Evolutionary conservation across 2,329 filamentous ascomycete species (phyloP).

Genomic region (Dactylonectria macrodidyma): DNA sequence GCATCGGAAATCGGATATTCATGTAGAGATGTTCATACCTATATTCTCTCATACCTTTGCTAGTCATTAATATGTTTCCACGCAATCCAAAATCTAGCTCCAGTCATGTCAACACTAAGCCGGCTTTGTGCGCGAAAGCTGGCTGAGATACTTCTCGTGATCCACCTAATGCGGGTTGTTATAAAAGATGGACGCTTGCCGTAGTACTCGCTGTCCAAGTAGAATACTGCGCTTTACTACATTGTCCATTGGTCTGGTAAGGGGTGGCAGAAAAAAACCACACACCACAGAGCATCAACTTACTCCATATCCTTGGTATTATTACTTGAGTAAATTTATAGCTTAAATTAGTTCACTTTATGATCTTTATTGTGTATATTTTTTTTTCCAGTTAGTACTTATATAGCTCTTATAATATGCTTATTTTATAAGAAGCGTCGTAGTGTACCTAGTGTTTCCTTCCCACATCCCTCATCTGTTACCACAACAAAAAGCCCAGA

Average conservation of each 20-base stretch:
- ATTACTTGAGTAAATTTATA: too few species aligned
- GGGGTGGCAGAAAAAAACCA: too few species aligned
- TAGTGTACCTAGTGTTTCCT: too few species aligned
- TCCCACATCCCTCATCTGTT: slow-evolving; percentile 1
- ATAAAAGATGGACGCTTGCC: background rate
- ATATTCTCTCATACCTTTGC: background rate
- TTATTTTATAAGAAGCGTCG: too few species aligned
- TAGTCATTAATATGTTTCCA: background rate
- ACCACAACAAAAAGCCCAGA: background rate
- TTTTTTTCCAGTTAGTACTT: too few species aligned
- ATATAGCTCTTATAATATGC: too few species aligned
- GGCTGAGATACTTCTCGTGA: background rate
- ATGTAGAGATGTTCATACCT: background rate
- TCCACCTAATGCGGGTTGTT: background rate
- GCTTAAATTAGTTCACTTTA: too few species aligned
- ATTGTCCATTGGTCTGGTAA: background rate
- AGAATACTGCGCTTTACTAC: background rate
- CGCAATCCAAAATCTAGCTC: background rate
- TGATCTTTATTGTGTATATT: too few species aligned
- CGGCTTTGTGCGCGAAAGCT: background rate
- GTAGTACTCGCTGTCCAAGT: background rate
- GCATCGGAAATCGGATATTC: background rate
- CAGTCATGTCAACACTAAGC: background rate
- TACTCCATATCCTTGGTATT: too few species aligned
- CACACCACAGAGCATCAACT: too few species aligned